Base-by-base conservation (phyloP, 768 basidiomycete genomes). In the Auricularia auricula-judae region DNA sequence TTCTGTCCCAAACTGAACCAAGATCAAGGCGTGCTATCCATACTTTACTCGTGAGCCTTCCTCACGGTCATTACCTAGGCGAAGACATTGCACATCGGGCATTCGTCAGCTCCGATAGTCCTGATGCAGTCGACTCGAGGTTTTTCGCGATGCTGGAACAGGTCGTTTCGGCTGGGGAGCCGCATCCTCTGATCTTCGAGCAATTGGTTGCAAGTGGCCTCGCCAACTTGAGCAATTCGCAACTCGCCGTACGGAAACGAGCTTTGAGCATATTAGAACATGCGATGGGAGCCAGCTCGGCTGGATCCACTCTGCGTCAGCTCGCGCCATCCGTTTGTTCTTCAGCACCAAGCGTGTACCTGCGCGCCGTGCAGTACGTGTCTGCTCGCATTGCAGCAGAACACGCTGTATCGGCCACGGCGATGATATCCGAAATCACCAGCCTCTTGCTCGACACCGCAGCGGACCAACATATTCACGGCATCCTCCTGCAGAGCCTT, bases 141-240 rank as follows among this genome's bases (percentile, higher is more conserved):
- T 88, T 94, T 74, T 95, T 95, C 69, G 87, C 91, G 70, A 85
- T 88, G 36, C 77, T 95, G 3, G 82, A 84, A 2, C 88, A 91
- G 42, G 81, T 89, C 21, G 77, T 93, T 29, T 81, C 83, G 71
- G 80, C 78, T 23, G 70, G 70, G 12, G 78, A 81, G 29, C 71
- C 60, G 34, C 88, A 85, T 70, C 78, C 80, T 60, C 91, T 88
- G 72, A 81, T 82, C 3, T 89, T 93, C 70, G 79, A 85, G 33
- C 92, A 96, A 71, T 77, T 84, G 14, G 81, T 84, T 29, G 92
- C 86, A 69, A 79, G 96, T 14, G 89, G 88, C 2, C 76, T 97
- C 21, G 86, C 89, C 21, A 97, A 97, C 74, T 81, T 98, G 10
- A 87, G 89, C 36, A 88, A 95, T 72, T 82, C 85, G 3, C 79